A percentile compares a stretch with the other conserved stretches of the same genome.
These are phyloP conservation scores for Sclerotinia sclerotiorum DNA, from an alignment of 2,329 filamentous ascomycete species.

Conservation along the genomic window DNA sequence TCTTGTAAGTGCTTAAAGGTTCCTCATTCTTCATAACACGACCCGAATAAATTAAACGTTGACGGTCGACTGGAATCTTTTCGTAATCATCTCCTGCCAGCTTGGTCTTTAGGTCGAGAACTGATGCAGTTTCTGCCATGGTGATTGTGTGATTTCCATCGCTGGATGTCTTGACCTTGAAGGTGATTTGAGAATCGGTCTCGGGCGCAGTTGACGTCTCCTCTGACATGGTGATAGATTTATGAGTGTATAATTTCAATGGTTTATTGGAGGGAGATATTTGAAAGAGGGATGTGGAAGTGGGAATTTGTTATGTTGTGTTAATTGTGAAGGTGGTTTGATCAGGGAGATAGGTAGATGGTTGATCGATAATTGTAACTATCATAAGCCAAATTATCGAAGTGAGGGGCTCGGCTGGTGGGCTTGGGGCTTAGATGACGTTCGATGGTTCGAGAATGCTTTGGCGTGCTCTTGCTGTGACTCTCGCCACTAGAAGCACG, in stretches of 20 bases:
- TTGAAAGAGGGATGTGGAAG: background rate
- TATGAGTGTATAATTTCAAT: background rate
- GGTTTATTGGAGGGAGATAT: background rate
- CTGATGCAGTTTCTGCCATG: slow-evolving; percentile 71
- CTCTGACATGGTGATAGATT: slow-evolving; percentile 50
- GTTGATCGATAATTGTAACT: background rate
- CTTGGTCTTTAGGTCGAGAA: slow-evolving; percentile 86
- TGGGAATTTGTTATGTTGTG: background rate
- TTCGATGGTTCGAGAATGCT: slow-evolving; percentile 10
- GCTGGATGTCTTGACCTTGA: slow-evolving; percentile 96
- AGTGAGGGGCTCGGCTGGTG: slow-evolving; percentile 4
- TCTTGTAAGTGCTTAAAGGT: slow-evolving; percentile 81
- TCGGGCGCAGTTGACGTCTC: slow-evolving; percentile 51
- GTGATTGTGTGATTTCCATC: slow-evolving; percentile 83
- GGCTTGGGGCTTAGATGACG: slow-evolving; percentile 13
- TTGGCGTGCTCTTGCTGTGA: background rate
- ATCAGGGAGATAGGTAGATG: background rate
- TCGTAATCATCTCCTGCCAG: slow-evolving; percentile 79
- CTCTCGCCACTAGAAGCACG: too few relatives aligned
- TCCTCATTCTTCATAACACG: slow-evolving; percentile 96
- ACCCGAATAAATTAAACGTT: slow-evolving; percentile 96
- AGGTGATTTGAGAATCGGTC: slow-evolving; percentile 78
- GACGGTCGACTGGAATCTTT: slow-evolving; percentile 81
- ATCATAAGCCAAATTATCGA: slow-evolving; percentile 11
- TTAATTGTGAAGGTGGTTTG: slow-evolving; percentile 2